These are phyloP conservation scores for Cryphonectria radicalis DNA, from an alignment of 2,329 filamentous ascomycete genomes.

Conservation along the genomic window DNA sequence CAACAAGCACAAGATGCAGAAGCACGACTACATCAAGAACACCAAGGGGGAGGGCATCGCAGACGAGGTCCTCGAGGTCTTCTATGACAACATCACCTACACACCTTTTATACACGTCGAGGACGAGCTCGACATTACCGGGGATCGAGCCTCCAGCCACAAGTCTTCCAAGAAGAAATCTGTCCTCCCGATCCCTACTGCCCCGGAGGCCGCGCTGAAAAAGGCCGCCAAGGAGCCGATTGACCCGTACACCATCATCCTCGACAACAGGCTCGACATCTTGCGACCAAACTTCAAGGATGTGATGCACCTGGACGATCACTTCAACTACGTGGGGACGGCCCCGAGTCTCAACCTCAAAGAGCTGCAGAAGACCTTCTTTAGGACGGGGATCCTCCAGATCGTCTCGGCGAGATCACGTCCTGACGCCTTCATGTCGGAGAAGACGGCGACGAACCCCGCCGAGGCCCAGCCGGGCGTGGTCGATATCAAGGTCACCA, in stretches of 20 bases:
- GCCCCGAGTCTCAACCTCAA: conserved; percentile 76
- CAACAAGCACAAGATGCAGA: conserved; percentile 99
- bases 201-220: conserved; percentile 62
- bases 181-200: conserved; percentile 65
- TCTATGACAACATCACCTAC: conserved; percentile 98
- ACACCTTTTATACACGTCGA: conserved; percentile 98
- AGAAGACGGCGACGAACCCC: conserved; percentile 82
- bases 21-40: conserved; percentile 92
- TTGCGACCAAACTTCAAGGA: conserved; percentile 86
- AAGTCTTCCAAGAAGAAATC: conserved; percentile 70
- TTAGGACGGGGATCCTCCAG: conserved; percentile 88
- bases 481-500: conserved; percentile 96
- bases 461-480: conserved; percentile 87
- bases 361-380: conserved; percentile 85
- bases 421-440: conserved; percentile 92
- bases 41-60: conserved; percentile 90
- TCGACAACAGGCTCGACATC: conserved; percentile 84
- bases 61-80: conserved; percentile 90
- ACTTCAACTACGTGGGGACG: conserved; percentile 85
- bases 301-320: conserved; percentile 89
- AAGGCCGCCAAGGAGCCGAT: conserved; percentile 79
- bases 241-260: conserved; percentile 91
- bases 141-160: conserved; percentile 71
- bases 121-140: conserved; percentile 81
- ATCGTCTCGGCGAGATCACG: conserved; percentile 93